These are phyloP conservation scores for Trametes villosa DNA, from an alignment of 768 basidiomycete genomes.

Conservation along the genomic window DNA sequence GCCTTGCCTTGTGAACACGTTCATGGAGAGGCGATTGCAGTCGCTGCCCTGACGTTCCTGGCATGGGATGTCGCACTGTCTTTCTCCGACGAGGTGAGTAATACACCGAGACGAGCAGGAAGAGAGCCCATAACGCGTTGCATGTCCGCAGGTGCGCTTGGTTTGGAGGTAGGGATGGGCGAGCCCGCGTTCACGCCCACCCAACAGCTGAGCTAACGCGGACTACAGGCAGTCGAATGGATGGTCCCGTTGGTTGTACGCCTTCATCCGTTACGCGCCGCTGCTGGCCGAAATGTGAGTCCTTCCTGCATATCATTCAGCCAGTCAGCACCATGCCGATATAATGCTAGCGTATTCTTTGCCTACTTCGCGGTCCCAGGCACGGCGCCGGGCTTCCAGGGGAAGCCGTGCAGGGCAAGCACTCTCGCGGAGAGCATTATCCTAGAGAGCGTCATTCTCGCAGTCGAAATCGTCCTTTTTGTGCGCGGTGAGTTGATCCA, in stretches of 20 bases:
- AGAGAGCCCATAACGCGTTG: too few species aligned
- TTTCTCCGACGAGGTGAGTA: too few species aligned
- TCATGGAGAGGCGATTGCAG: too few species aligned
- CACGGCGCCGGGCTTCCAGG: background rate
- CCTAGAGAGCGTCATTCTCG: constrained; percentile 1
- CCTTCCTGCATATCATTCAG: background rate
- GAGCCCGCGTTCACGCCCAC: too few species aligned
- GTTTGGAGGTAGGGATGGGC: too few species aligned
- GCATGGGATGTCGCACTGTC: too few species aligned
- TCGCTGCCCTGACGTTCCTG: too few species aligned
- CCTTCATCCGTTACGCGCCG: constrained; percentile 4
- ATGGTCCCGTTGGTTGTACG: constrained; percentile 4
- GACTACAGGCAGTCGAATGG: background rate
- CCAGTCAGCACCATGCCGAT: background rate
- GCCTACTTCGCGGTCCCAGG: background rate
- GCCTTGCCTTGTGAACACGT: too few species aligned
- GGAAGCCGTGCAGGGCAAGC: background rate
- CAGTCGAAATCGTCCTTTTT: constrained; percentile 14
- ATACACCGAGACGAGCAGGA: too few species aligned
- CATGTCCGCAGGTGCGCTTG: too few species aligned
- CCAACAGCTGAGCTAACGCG: too few species aligned
- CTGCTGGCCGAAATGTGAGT: background rate
- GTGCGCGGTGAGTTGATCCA: constrained; percentile 15
- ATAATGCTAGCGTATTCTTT: background rate
- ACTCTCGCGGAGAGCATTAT: background rate